Conservation (phyloP, 768 basidiomycete genomes). For the Boletus rubescentipes region DNA sequence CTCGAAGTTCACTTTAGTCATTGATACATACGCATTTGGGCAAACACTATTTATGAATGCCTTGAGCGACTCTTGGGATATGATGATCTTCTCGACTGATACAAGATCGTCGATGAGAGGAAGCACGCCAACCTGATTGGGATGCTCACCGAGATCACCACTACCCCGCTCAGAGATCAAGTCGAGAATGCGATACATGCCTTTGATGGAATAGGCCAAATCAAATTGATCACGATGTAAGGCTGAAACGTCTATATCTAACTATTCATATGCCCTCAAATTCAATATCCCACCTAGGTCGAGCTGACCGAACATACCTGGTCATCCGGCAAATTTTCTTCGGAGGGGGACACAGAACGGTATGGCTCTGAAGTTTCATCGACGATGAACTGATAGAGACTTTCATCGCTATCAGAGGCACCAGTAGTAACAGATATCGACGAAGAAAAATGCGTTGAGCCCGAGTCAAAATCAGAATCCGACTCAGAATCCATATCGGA, state of each 20-base stretch:
- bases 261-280: constrained; percentile 12
- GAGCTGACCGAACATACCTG: constrained; percentile 10
- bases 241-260: constrained; percentile 10
- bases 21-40: too few relatives aligned
- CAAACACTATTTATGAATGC: constrained; percentile 48
- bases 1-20: constrained; percentile 58
- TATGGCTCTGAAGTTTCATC: too few relatives aligned
- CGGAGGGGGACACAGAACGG: too few relatives aligned
- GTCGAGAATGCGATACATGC: too few relatives aligned
- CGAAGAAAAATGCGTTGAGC: constrained; percentile 4
- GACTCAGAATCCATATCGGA: constrained; percentile 4
- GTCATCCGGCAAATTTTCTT: neutral
- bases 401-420: constrained; percentile 10
- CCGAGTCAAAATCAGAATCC: neutral
- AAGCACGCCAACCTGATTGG: neutral
- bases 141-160: constrained; percentile 47
- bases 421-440: neutral
- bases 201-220: too few relatives aligned
- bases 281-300: neutral
- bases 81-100: constrained; percentile 63
- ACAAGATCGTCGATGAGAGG: neutral
- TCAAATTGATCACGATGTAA: constrained; percentile 17
- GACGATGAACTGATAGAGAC: constrained; percentile 20
- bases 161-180: constrained; percentile 51
- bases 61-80: constrained; percentile 49